Evolutionary conservation across 768 basidiomycete genomes (phyloP), one percentile per base, ranked within the genome.

Genomic region (Kwoniella botswanensis): DNA sequence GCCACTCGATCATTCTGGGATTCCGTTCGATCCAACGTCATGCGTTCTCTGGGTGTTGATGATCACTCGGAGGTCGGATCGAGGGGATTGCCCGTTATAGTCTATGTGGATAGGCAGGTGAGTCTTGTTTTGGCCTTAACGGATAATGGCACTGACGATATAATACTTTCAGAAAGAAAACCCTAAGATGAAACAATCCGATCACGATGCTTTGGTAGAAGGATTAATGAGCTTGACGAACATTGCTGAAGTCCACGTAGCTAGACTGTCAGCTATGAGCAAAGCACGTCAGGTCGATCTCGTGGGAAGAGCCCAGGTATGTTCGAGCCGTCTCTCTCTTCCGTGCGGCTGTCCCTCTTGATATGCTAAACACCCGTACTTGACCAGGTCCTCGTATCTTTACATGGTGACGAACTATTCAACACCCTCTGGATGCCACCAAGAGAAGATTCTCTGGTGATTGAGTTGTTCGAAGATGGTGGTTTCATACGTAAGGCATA

Each of bases 201-300:
- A 77, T 60, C 80, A 79, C 41, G 67, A 73, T 3, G 67, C 58
- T 1, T 71, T 83, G 50, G 70, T 83, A 29, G 67, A 78, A 53
- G 75, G 76, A 6, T 72, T 82, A 41, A 79, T 77, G 65, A 67
- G 73, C 0, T 61, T 83, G 29, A 79, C 79, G 4, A 67, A 71
- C 18, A 72, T 72, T 12, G 82, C 82, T 13, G 82, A 82, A 55
- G 78, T 83, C 11, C 82, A 83, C 60, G 78, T 80, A 13, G 73
- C 79, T 18, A 75, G 71, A 29, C 10, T 80, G 13, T 72, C 73
- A 44, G 67, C 71, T 5, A 79, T 79, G 78, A 75, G 70, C 42
- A 73, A 75, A 35, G 70, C 74, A 0, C 67, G 75, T 55, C 74
- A 79, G 55, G 76, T 80, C 54, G 74, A 72, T n/a, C 44, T 75